Conservation (phyloP, 2,329 filamentous ascomycete species). For the Thelonectria blattea region DNA sequence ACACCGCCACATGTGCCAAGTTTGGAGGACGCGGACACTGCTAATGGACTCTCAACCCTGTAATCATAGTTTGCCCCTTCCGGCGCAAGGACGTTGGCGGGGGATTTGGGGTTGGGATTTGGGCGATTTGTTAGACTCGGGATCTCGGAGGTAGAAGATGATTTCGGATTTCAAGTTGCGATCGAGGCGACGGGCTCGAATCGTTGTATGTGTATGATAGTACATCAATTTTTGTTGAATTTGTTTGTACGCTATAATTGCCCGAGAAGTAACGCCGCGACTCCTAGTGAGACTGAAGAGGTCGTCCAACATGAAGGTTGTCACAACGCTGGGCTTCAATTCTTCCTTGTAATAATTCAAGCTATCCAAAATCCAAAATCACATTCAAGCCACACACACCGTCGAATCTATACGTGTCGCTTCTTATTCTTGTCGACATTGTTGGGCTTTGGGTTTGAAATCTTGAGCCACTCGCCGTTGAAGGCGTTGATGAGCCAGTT, state of each 20-base stretch:
- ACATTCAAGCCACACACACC: no score
- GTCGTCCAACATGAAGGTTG: no score
- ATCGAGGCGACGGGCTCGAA: slow-evolving; percentile 20
- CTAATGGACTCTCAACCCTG: slow-evolving; percentile 35
- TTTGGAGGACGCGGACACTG: slow-evolving; percentile 33
- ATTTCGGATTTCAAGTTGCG: slow-evolving; percentile 35
- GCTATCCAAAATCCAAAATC: no score
- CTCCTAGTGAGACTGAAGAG: not conserved
- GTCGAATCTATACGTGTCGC: slow-evolving; percentile 2
- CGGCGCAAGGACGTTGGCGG: slow-evolving; percentile 24
- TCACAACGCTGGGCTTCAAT: no score
- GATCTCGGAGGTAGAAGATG: slow-evolving; percentile 36
- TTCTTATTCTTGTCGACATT: slow-evolving; percentile 38
- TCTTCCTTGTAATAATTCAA: no score
- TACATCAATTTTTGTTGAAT: slow-evolving; percentile 38
- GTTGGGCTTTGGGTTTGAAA: slow-evolving; percentile 56
- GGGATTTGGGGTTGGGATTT: slow-evolving; percentile 28
- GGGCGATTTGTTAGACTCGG: slow-evolving; percentile 33
- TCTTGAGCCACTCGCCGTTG: slow-evolving; percentile 88
- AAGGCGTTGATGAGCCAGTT: slow-evolving; percentile 98
- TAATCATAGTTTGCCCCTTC: slow-evolving; percentile 39
- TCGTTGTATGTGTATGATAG: slow-evolving; percentile 43
- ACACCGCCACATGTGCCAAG: slow-evolving; percentile 7
- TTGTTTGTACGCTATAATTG: slow-evolving; percentile 3
- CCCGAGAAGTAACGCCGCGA: slow-evolving; percentile 23